Conservation (phyloP, 2,329 filamentous ascomycete species). For the Pseudocercospora vitis region DNA sequence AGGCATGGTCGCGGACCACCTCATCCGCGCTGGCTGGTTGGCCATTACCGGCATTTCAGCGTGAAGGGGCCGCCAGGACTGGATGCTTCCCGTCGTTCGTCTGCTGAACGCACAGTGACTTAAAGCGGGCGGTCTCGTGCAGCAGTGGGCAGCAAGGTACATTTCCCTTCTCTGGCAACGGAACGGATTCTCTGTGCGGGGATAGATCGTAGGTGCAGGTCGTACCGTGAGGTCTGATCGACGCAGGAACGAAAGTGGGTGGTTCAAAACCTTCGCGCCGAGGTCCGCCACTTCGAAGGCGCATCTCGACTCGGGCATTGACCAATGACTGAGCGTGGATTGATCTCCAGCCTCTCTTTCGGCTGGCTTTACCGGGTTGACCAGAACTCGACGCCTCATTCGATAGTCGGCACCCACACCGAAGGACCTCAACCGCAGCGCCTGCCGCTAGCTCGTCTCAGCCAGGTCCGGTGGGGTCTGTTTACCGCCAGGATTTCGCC, state of each 20-base stretch:
- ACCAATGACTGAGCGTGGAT: background rate
- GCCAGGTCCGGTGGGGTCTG: background rate
- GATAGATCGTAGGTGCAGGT: background rate
- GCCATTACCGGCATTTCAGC: background rate
- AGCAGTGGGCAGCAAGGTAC: background rate
- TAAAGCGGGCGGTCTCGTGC: background rate
- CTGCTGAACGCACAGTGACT: background rate
- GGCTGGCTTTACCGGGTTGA: background rate
- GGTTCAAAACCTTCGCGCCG: background rate
- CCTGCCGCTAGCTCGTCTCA: background rate
- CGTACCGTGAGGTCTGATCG: background rate
- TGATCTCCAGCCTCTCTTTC: background rate
- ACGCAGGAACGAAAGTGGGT: slow-evolving; percentile 3
- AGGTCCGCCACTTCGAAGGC: background rate
- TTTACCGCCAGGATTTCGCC: background rate
- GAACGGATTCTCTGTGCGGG: background rate
- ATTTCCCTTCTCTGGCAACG: background rate
- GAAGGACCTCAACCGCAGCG: background rate
- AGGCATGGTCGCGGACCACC: background rate
- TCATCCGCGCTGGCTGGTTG: background rate
- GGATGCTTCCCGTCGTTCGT: slow-evolving; percentile 6
- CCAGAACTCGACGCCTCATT: background rate
- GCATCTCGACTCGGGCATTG: background rate
- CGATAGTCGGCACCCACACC: slow-evolving; percentile 1
- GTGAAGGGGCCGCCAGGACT: background rate